Base-by-base conservation (phyloP, 2,329 filamentous ascomycete genomes). In the Teratosphaeria destructans region DNA sequence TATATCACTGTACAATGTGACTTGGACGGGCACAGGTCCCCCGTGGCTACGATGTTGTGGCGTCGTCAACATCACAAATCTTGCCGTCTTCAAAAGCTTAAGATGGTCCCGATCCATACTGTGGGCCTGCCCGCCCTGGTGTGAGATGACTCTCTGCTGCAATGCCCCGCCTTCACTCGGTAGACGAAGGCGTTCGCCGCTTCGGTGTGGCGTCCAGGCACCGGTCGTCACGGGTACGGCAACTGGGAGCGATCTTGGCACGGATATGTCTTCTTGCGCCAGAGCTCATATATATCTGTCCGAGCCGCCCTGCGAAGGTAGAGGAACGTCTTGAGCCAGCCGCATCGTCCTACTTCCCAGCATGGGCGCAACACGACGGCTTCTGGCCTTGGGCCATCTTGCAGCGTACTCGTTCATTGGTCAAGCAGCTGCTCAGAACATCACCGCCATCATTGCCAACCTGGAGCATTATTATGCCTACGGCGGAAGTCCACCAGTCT, bases 401-500 rank as follows among this genome's bases (percentile, higher is more conserved):
- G 43, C 43, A 10, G 16, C 43, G 26, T 26, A 49, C 43, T 5
- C 23, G n/a, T 23, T 49, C n/a, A 49, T 5, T 19, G 43, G 19
- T 49, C 43, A n/a, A 49, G 43, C 43, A 49, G 43, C 43, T 19
- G 43, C 43, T 19, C 43, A 49, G 19, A 49, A 49, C n/a, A n/a
- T 49, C 43, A 49, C 43, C 10, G 43, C 19, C 23, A n/a, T 49
- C 43, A n/a, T 49, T 23, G 43, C 43, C n/a, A 49, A 49, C n/a
- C 43, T 49, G 8, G 43, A 49, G 66, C 57, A 66, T 32, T 62
- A 66, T 52, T 58, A 61, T 23, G 61, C 65, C 4, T 70, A 64
- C 55, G 59, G 63, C 3, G 62, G 54, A 6, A 68, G 65, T 47
- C 68, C 69, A 49, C 66, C 67, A 12, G 65, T 69, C 23, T 71